Conservation (phyloP, 371 early-diverging fungal species). For the Blakeslea trispora region DNA sequence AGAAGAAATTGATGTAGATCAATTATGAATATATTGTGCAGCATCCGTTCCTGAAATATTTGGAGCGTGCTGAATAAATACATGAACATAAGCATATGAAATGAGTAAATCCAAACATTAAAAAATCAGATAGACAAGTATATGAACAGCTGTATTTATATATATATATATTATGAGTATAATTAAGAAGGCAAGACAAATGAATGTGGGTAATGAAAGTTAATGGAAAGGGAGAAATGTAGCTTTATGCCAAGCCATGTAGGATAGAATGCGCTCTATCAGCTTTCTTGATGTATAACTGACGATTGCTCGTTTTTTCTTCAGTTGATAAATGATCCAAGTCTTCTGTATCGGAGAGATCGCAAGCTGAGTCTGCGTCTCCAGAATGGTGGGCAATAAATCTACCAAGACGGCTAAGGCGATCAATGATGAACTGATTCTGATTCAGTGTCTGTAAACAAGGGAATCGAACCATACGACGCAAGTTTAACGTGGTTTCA, state of each 20-base stretch:
- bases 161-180: neutral
- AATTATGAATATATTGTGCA: too few species aligned
- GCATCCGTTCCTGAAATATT: too few species aligned
- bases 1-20: too few species aligned
- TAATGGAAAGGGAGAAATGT: neutral
- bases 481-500: slow-evolving; percentile 20
- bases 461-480: slow-evolving; percentile 37
- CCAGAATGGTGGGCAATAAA: slow-evolving; percentile 32
- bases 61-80: too few species aligned
- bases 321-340: neutral
- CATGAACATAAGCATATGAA: too few species aligned
- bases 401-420: slow-evolving; percentile 29
- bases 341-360: slow-evolving; percentile 21
- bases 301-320: slow-evolving; percentile 7
- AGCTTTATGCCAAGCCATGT: slow-evolving; percentile 31
- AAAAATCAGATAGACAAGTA: neutral
- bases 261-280: slow-evolving; percentile 41
- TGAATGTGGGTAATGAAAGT: neutral
- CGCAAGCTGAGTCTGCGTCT: slow-evolving; percentile 38
- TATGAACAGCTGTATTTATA: neutral
- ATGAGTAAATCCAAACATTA: too few species aligned
- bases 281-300: slow-evolving; percentile 22
- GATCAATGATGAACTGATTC: slow-evolving; percentile 30
- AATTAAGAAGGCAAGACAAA: neutral
- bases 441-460: slow-evolving; percentile 15